A percentile compares a stretch with the other conserved stretches of the same genome.
These are phyloP conservation scores for Solanum etuberosum DNA, from an alignment of 257 asterid species.

Conservation along the genomic window DNA sequence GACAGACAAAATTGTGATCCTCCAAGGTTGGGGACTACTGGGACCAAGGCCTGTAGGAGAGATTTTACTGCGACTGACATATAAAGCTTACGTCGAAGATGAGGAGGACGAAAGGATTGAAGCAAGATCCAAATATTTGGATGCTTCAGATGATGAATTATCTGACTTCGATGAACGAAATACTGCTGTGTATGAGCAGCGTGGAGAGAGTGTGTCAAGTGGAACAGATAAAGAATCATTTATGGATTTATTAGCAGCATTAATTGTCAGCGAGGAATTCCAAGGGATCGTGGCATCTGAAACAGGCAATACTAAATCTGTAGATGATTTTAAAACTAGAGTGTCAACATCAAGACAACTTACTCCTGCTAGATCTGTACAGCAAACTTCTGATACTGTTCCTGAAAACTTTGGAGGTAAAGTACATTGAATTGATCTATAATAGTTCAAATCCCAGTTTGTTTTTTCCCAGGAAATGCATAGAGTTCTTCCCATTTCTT, in stretches of 20 bases:
- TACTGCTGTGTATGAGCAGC: slow-evolving; percentile 21
- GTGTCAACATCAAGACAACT: slow-evolving; percentile 23
- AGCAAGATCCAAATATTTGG: slow-evolving; percentile 13
- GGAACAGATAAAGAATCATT: slow-evolving; percentile 60
- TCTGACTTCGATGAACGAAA: slow-evolving; percentile 44
- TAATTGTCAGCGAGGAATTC: slow-evolving; percentile 89
- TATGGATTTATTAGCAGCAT: slow-evolving; percentile 69
- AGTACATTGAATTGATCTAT: neutral
- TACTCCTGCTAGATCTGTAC: slow-evolving; percentile 17
- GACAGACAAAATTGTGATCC: slow-evolving; percentile 63
- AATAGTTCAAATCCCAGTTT: neutral
- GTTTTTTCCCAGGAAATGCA: neutral
- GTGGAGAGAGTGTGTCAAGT: slow-evolving; percentile 12
- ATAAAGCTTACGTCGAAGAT: slow-evolving; percentile 96
- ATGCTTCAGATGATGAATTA: slow-evolving; percentile 49
- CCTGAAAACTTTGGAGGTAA: slow-evolving; percentile 48
- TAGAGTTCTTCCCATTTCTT: slow-evolving; percentile 1
- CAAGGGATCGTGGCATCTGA: slow-evolving; percentile 86
- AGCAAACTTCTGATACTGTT: slow-evolving; percentile 24
- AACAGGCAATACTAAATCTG: slow-evolving; percentile 33
- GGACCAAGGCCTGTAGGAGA: slow-evolving; percentile 80
- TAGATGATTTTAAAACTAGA: slow-evolving; percentile 13
- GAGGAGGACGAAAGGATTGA: slow-evolving; percentile 77
- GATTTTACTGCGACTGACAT: slow-evolving; percentile 72
- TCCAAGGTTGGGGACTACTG: slow-evolving; percentile 74